These are phyloP conservation scores for Zygosaccharomyces bailii DNA, from an alignment of 805 yeast species.

Conservation along the genomic window DNA sequence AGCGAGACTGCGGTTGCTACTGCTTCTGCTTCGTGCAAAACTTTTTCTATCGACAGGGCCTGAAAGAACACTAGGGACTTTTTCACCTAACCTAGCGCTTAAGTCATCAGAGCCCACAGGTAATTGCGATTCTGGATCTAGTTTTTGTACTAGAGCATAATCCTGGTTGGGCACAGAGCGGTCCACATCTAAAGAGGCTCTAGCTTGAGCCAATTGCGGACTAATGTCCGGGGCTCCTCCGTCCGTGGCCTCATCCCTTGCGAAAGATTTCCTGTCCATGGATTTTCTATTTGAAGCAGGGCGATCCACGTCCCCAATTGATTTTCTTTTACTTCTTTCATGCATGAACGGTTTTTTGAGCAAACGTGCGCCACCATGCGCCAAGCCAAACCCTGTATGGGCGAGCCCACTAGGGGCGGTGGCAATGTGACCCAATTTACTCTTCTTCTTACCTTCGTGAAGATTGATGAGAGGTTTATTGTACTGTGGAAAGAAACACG, in stretches of 20 bases:
- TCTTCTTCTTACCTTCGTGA: conserved; percentile 27
- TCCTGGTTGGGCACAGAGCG: conserved; percentile 31
- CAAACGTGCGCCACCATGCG: conserved; percentile 36
- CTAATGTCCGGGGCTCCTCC: conserved; percentile 9
- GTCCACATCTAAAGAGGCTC: conserved; percentile 25
- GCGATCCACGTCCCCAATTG: neutral
- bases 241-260: neutral
- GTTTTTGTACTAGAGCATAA: conserved; percentile 26
- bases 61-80: conserved; percentile 18
- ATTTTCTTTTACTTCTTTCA: conserved; percentile 10
- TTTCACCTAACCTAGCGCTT: conserved; percentile 11
- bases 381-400: conserved; percentile 41
- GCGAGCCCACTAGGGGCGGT: conserved; percentile 39
- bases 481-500: conserved; percentile 61
- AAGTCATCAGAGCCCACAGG: conserved; percentile 21
- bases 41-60: conserved; percentile 5
- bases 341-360: conserved; percentile 31
- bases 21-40: conserved; percentile 13
- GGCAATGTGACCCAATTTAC: conserved; percentile 38
- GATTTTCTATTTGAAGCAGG: neutral
- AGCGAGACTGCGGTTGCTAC: conserved; percentile 33
- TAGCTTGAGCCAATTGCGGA: conserved; percentile 12
- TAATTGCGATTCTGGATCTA: conserved; percentile 15
- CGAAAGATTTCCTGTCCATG: conserved; percentile 1
- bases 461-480: conserved; percentile 55